Percentiles rank a stretch among this genome's conserved stretches.
phyloP scores from a whole-genome alignment of 805 yeast species.

The Pichia heedii region DNA sequence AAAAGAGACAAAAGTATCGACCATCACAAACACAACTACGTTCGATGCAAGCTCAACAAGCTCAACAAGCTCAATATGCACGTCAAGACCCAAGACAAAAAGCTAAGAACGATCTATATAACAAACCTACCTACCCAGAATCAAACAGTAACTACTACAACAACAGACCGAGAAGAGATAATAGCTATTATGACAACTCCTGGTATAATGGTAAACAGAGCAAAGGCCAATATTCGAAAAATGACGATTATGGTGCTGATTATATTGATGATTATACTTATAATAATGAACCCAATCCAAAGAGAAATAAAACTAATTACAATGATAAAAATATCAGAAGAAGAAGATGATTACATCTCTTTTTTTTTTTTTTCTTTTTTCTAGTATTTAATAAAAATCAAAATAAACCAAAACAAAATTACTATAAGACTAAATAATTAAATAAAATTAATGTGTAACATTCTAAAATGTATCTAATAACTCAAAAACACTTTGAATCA shows the following conservation, averaged over 20 bases:
- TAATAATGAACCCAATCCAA: background rate
- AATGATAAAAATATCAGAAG: background rate
- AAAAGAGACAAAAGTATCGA: background rate
- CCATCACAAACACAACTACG: background rate
- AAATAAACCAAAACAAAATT: too few species aligned
- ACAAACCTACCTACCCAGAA: too few species aligned
- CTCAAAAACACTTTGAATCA: too few species aligned
- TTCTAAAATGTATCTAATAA: too few species aligned
- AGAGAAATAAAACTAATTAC: too few species aligned
- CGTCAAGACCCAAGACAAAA: too few species aligned
- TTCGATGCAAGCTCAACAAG: background rate
- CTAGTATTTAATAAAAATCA: too few species aligned
- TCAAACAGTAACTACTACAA: too few species aligned
- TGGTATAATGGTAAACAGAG: background rate
- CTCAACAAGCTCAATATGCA: background rate
- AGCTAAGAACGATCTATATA: background rate
- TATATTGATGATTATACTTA: background rate
- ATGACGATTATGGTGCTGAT: background rate
- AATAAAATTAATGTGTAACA: too few species aligned
- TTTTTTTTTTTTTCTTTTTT: too few species aligned
- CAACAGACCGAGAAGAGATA: background rate
- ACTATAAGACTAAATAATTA: too few species aligned
- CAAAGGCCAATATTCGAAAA: background rate
- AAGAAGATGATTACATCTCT: too few species aligned
- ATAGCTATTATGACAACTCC: background rate